Conservation (phyloP, 208 protist genomes). For the Crithidia acanthocephali region DNA sequence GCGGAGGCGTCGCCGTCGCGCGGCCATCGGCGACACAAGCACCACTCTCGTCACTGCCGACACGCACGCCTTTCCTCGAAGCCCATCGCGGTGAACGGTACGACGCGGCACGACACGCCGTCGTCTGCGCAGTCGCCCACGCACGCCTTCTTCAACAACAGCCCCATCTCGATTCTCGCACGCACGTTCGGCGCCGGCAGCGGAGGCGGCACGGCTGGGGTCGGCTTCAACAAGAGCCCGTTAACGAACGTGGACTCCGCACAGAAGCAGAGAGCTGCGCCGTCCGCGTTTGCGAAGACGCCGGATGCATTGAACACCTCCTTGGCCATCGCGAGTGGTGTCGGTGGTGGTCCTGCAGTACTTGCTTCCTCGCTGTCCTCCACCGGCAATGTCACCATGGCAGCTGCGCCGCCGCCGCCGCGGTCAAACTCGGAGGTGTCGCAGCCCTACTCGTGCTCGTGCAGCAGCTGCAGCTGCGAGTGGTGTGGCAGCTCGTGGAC, state of each 20-base stretch:
- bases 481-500: conserved; percentile 12
- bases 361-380: background rate
- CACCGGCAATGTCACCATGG: background rate
- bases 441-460: background rate
- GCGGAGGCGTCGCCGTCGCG: background rate
- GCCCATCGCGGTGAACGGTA: background rate
- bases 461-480: conserved; percentile 5
- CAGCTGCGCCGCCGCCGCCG: background rate
- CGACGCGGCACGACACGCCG: background rate
- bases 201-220: conserved; percentile 1
- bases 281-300: background rate
- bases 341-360: background rate
- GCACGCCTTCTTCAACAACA: conserved; percentile 6
- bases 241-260: background rate
- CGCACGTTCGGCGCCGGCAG: conserved; percentile 18
- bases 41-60: conserved; percentile 1
- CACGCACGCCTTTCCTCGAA: conserved; percentile 1
- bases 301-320: background rate
- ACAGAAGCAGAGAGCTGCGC: background rate
- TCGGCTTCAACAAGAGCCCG: background rate
- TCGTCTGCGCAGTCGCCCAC: conserved; percentile 1
- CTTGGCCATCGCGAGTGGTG: background rate
- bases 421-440: background rate
- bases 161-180: conserved; percentile 20
- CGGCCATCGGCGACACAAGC: background rate